Evolutionary conservation across 306 rosid species (phyloP), one percentile per base, ranked within the genome.

Genomic region (Benincasa hispida): DNA sequence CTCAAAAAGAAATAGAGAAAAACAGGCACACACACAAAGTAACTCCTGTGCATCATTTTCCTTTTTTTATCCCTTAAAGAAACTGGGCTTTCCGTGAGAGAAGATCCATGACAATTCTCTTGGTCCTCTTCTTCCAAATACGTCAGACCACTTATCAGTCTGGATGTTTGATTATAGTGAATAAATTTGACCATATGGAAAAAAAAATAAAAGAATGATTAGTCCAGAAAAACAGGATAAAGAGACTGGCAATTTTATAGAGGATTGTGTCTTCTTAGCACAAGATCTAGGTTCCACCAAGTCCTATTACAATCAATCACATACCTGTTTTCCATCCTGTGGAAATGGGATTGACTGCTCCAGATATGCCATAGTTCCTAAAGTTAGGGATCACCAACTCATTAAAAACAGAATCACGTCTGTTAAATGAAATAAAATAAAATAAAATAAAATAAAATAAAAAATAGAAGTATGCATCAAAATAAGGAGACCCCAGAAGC

Each of bases 281-380:
- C 17, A 59, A 32, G 12, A 75, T n/a, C 68, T 59, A 73, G 30
- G 28, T 63, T 45, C 19, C 39, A 63, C 24, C 65, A 55, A 58
- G 21, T 72, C 7, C 12, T 60, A 60, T 42, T 55, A 75, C 30
- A 58, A 79, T 54, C 42, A 48, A 68, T 47, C 56, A 57, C 37
- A 59, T 83, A 93, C 98, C 96, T 86, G 98, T 84, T 93, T 93
- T 67, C 98, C 98, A 79, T 93, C 98, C 80, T 87, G 80, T 48
- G 98, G 98, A 86, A 12, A 91, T 57, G 97, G 96, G 59, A 51
- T 73, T 17, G 98, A 89, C 75, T 93, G 97, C 88, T 93, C 98
- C 76, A 93, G 79, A 74, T 87, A 93, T 37, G 91, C 98, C 10
- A 73, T 84, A 68, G 97, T 91, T 78, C 97, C 98, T 92, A 80